Percentiles rank a stretch among this genome's conserved stretches.
Evolutionary conservation across 2,329 filamentous ascomycete species (phyloP).

Genomic region (Fusarium dlaminii): DNA sequence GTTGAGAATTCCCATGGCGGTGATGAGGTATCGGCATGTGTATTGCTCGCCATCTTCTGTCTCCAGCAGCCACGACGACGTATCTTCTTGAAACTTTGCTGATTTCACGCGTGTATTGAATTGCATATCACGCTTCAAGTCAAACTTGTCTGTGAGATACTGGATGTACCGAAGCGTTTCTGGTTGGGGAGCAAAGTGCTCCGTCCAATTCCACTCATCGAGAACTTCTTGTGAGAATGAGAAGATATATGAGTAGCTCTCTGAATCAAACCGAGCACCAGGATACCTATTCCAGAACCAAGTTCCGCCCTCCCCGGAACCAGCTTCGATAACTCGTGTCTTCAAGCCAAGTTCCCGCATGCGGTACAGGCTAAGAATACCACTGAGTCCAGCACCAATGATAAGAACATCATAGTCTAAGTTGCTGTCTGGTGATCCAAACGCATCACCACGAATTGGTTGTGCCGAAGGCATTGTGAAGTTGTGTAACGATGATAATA

Average conservation of each 20-base stretch:
- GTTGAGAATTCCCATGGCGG: conserved; percentile 30
- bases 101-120: conserved; percentile 53
- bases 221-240: conserved; percentile 45
- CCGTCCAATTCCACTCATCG: conserved; percentile 53
- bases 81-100: conserved; percentile 49
- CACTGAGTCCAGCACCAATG: conserved; percentile 45
- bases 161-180: conserved; percentile 56
- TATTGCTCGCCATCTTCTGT: conserved; percentile 4
- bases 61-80: conserved; percentile 11
- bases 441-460: conserved; percentile 5
- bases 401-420: conserved; percentile 38
- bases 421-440: not conserved
- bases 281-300: conserved; percentile 57
- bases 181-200: conserved; percentile 46
- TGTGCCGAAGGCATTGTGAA: conserved; percentile 25
- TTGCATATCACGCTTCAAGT: conserved; percentile 52
- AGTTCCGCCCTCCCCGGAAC: conserved; percentile 54
- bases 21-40: conserved; percentile 22
- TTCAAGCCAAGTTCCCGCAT: conserved; percentile 51
- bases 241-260: conserved; percentile 30
- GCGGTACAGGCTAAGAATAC: conserved; percentile 53
- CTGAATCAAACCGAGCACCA: conserved; percentile 51
- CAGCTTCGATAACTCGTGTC: conserved; percentile 53
- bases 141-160: conserved; percentile 52
- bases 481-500: not conserved